These are phyloP conservation scores for Backusella psychrophila DNA, from an alignment of 192 early-diverging fungal genomes.

Conservation along the genomic window DNA sequence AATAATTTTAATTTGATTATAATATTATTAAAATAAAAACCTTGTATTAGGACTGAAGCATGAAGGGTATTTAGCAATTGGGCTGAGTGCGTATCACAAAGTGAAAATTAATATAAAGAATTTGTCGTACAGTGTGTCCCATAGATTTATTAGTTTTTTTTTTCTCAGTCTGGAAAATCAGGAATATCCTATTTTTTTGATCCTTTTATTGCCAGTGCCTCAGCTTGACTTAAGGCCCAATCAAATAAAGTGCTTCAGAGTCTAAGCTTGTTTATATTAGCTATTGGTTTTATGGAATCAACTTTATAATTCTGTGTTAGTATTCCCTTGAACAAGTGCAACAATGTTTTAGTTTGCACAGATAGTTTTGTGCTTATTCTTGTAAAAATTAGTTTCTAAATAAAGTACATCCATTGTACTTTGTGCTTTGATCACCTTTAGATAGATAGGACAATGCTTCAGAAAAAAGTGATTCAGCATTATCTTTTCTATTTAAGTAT, in stretches of 20 bases:
- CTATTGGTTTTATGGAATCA: not conserved
- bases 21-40: not conserved
- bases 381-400: not conserved
- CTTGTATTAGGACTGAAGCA: not conserved
- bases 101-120: not conserved
- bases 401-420: not conserved
- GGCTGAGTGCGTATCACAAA: not conserved
- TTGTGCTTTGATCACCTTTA: not conserved
- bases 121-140: not conserved
- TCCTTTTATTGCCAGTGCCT: not conserved
- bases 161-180: conserved; percentile 2
- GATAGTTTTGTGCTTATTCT: not conserved
- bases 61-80: not conserved
- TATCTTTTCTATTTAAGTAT: not conserved
- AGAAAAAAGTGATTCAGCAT: not conserved
- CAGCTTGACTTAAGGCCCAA: not conserved
- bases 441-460: not conserved
- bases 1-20: not conserved
- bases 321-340: conserved; percentile 6
- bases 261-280: not conserved
- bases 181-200: not conserved
- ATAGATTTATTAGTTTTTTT: not conserved
- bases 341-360: not conserved
- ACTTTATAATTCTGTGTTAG: not conserved
- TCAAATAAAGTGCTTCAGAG: not conserved